These are phyloP conservation scores for Metschnikowia amazonensis DNA, from an alignment of 805 yeast genomes.

Conservation along the genomic window DNA sequence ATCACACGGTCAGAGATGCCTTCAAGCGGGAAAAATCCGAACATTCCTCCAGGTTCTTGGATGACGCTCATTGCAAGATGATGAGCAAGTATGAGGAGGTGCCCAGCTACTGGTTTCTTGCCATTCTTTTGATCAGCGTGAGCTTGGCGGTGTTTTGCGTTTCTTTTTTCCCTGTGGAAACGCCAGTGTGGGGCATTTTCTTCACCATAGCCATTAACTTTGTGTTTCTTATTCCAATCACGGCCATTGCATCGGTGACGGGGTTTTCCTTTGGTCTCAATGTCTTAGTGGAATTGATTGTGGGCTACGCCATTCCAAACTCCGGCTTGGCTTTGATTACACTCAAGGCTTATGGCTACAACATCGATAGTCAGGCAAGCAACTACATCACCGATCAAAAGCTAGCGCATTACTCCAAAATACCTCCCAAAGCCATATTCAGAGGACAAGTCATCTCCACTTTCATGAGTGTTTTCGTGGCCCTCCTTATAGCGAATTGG, in stretches of 20 bases:
- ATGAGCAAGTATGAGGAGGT: conserved; percentile 62
- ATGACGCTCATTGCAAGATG: conserved; percentile 57
- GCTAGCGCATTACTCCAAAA: conserved; percentile 25
- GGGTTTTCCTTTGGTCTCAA: conserved; percentile 57
- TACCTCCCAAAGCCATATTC: conserved; percentile 26
- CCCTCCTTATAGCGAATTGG: conserved; percentile 38
- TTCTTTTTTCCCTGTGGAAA: conserved; percentile 46
- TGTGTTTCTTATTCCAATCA: conserved; percentile 57
- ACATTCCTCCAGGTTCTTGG: conserved; percentile 14
- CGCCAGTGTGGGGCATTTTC: conserved; percentile 62
- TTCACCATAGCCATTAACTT: conserved; percentile 54
- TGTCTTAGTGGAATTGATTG: conserved; percentile 60
- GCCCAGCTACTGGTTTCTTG: conserved; percentile 69
- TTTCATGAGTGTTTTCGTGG: conserved; percentile 30
- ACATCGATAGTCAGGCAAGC: conserved; percentile 63
- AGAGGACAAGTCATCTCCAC: conserved; percentile 41
- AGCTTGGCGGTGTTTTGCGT: conserved; percentile 43
- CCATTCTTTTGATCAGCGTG: conserved; percentile 44
- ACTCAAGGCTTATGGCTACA: conserved; percentile 50
- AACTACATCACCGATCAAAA: conserved; percentile 39
- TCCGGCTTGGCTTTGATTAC: conserved; percentile 61
- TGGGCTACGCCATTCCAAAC: conserved; percentile 64
- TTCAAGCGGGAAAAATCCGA: conserved; percentile 15
- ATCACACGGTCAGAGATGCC: conserved; percentile 27
- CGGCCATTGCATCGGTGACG: conserved; percentile 59